Conservation (phyloP, 495 filamentous ascomycete genomes). For the Hypoxylon fuscum region DNA sequence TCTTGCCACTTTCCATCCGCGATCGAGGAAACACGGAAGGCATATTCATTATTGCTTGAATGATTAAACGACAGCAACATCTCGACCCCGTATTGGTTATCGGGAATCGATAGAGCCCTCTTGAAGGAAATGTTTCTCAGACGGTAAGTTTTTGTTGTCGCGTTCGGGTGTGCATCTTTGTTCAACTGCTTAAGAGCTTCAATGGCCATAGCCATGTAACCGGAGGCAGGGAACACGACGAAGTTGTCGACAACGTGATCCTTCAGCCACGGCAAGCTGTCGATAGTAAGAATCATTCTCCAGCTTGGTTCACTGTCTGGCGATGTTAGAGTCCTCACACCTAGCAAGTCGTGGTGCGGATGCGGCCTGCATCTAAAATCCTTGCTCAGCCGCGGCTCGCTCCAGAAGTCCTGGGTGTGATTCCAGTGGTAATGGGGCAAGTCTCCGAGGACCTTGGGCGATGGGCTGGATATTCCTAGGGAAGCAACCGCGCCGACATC, state of each 20-base stretch:
- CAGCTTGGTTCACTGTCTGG: constrained; percentile 58
- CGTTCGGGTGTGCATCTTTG: not conserved
- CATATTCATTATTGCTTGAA: too few species aligned
- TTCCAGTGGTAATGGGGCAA: constrained; percentile 63
- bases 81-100: too few species aligned
- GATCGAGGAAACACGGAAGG: too few species aligned
- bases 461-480: too few species aligned
- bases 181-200: constrained; percentile 46
- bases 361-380: constrained; percentile 55
- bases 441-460: constrained; percentile 20
- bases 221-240: constrained; percentile 58
- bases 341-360: constrained; percentile 60
- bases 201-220: constrained; percentile 58
- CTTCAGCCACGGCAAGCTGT: constrained; percentile 58
- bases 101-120: too few species aligned
- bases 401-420: constrained; percentile 51
- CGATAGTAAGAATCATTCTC: constrained; percentile 56
- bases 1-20: too few species aligned
- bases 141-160: too few species aligned
- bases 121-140: too few species aligned
- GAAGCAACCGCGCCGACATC: too few species aligned
- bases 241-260: constrained; percentile 55
- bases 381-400: constrained; percentile 52
- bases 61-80: too few species aligned
- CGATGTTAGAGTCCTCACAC: constrained; percentile 50